phyloP scores from a whole-genome alignment of 192 early-diverging fungal species.

The Neocallimastix lanati region DNA sequence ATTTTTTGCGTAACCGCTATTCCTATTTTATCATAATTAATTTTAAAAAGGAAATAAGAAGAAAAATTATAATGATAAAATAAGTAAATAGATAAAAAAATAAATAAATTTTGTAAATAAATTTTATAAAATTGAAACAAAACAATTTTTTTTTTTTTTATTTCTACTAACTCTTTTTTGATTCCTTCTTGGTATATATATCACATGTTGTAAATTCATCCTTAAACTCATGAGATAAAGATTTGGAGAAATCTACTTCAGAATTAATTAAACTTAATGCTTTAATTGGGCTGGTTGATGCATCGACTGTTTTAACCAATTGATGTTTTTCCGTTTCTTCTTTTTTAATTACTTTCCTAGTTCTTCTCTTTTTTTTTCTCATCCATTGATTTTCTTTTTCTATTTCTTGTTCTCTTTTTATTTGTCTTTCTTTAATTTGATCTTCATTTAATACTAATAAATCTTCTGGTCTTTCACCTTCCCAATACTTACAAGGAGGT shows the following conservation, averaged over 20 bases:
- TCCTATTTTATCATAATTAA: background rate
- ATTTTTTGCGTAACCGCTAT: background rate
- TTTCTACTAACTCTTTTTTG: background rate
- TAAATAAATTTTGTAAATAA: too few relatives aligned
- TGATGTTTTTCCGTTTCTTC: background rate
- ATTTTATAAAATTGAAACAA: too few relatives aligned
- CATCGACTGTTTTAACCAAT: background rate
- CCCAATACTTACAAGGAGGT: background rate
- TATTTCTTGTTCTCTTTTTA: background rate
- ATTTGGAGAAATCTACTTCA: background rate
- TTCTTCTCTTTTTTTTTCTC: background rate
- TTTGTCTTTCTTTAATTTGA: background rate
- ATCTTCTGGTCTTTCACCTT: background rate
- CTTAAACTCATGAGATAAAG: background rate
- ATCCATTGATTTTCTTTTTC: background rate
- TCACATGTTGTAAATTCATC: background rate
- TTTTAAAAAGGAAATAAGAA: too few relatives aligned
- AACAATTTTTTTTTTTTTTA: too few relatives aligned
- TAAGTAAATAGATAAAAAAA: too few relatives aligned
- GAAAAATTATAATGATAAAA: too few relatives aligned
- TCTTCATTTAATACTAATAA: background rate
- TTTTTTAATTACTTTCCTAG: background rate
- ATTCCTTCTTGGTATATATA: background rate
- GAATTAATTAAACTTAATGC: background rate
- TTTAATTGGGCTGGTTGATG: background rate